phyloP scores from a whole-genome alignment of 2,329 filamentous ascomycete genomes.

The Periconia digitata region DNA sequence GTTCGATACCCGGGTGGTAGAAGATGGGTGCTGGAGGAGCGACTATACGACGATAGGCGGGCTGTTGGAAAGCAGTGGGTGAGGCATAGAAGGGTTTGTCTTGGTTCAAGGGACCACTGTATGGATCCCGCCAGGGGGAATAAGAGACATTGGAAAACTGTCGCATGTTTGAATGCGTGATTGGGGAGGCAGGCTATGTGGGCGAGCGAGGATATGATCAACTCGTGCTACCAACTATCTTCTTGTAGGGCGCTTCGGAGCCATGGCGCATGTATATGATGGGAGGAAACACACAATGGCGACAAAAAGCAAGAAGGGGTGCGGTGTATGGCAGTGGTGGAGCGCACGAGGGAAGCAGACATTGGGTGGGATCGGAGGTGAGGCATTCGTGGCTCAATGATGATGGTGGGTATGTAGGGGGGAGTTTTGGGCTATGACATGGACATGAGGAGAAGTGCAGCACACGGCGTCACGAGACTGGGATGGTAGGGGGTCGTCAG shows the following conservation, averaged over 20 bases:
- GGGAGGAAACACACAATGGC: conserved; percentile 31
- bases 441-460: conserved; percentile 31
- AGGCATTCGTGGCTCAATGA: conserved; percentile 30
- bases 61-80: conserved; percentile 15
- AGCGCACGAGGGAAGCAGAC: conserved; percentile 34
- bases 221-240: conserved; percentile 36
- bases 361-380: conserved; percentile 26
- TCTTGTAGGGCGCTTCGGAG: conserved; percentile 27
- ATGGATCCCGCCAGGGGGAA: conserved; percentile 39
- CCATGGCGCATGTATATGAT: conserved; percentile 34
- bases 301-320: conserved; percentile 36
- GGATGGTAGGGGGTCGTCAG: neutral
- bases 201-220: conserved; percentile 23
- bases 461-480: conserved; percentile 37
- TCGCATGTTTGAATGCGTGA: conserved; percentile 32
- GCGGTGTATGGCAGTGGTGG: conserved; percentile 34
- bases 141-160: conserved; percentile 33
- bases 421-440: conserved; percentile 25
- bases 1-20: conserved; percentile 25
- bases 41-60: conserved; percentile 27
- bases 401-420: conserved; percentile 14
- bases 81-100: conserved; percentile 19
- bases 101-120: conserved; percentile 16
- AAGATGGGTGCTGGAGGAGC: conserved; percentile 22
- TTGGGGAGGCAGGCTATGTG: conserved; percentile 14